phyloP scores from a whole-genome alignment of 2,329 filamentous ascomycete genomes.

The Aspergillus pseudoglaucus region DNA sequence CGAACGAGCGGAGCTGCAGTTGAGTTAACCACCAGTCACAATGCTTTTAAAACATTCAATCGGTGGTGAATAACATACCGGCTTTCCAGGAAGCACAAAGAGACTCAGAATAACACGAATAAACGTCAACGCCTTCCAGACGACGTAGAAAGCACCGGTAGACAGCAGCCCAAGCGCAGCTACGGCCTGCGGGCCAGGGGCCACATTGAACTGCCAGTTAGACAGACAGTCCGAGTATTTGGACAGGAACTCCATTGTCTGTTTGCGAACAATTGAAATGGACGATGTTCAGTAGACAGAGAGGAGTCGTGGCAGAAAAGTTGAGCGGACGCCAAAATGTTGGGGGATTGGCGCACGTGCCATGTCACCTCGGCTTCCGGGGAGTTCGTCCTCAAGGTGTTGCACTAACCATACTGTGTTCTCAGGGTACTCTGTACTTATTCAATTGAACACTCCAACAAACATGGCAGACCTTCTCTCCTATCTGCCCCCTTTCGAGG shows the following conservation, averaged over 20 bases:
- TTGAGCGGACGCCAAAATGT: neutral
- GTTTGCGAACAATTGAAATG: neutral
- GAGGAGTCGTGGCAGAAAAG: neutral
- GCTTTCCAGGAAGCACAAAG: slow-evolving; percentile 56
- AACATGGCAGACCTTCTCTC: slow-evolving; percentile 14
- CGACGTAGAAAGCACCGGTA: slow-evolving; percentile 55
- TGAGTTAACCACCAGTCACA: slow-evolving; percentile 10
- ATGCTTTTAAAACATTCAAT: neutral
- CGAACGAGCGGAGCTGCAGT: slow-evolving; percentile 75
- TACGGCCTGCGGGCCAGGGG: slow-evolving; percentile 32
- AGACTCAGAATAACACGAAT: slow-evolving; percentile 58
- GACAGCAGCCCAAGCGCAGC: slow-evolving; percentile 31
- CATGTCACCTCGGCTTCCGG: slow-evolving; percentile 4
- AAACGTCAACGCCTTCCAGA: slow-evolving; percentile 52
- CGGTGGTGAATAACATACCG: slow-evolving; percentile 28
- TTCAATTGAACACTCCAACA: no score
- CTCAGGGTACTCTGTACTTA: no score
- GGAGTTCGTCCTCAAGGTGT: slow-evolving; percentile 1
- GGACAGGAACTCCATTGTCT: slow-evolving; percentile 25
- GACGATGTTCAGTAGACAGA: neutral
- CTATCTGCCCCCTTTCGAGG: slow-evolving; percentile 37
- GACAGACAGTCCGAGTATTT: slow-evolving; percentile 26
- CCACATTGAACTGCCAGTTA: slow-evolving; percentile 27
- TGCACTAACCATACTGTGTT: neutral
- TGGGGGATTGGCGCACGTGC: slow-evolving; percentile 2